phyloP scores from a whole-genome alignment of 1,284 basidiomycete species.

The Gymnopus androsaceus region DNA sequence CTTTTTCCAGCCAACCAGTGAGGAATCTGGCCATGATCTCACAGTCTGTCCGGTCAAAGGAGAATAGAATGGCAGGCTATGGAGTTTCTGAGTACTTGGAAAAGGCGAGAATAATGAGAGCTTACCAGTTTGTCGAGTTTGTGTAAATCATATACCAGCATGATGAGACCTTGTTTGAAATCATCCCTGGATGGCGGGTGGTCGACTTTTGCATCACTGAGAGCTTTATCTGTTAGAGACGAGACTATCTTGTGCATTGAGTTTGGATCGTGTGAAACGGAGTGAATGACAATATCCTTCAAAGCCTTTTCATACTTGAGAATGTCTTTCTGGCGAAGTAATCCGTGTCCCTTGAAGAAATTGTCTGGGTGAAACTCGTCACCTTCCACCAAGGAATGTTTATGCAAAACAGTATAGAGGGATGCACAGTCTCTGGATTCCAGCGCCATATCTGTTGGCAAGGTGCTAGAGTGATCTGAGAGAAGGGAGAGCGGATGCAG shows the following conservation, averaged over 20 bases:
- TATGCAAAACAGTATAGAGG: slow-evolving; percentile 47
- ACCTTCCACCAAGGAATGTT: slow-evolving; percentile 29
- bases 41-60: slow-evolving; percentile 61
- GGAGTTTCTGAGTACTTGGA: not conserved
- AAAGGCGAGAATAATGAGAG: not conserved
- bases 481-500: slow-evolving; percentile 64
- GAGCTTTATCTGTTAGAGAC: slow-evolving; percentile 30
- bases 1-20: slow-evolving; percentile 33
- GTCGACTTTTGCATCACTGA: slow-evolving; percentile 45
- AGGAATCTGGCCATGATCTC: slow-evolving; percentile 53
- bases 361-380: slow-evolving; percentile 42
- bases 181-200: slow-evolving; percentile 30
- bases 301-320: slow-evolving; percentile 57
- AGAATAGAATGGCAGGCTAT: slow-evolving; percentile 70
- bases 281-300: slow-evolving; percentile 45
- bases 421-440: slow-evolving; percentile 58
- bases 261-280: slow-evolving; percentile 34
- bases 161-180: not conserved
- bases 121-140: slow-evolving; percentile 52
- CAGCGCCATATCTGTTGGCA: slow-evolving; percentile 64
- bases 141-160: slow-evolving; percentile 53
- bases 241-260: slow-evolving; percentile 30
- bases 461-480: slow-evolving; percentile 45
- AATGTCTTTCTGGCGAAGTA: slow-evolving; percentile 60
- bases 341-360: slow-evolving; percentile 42